phyloP scores from a whole-genome alignment of 2,329 filamentous ascomycete genomes.

The Thielaviopsis ethacetica region DNA sequence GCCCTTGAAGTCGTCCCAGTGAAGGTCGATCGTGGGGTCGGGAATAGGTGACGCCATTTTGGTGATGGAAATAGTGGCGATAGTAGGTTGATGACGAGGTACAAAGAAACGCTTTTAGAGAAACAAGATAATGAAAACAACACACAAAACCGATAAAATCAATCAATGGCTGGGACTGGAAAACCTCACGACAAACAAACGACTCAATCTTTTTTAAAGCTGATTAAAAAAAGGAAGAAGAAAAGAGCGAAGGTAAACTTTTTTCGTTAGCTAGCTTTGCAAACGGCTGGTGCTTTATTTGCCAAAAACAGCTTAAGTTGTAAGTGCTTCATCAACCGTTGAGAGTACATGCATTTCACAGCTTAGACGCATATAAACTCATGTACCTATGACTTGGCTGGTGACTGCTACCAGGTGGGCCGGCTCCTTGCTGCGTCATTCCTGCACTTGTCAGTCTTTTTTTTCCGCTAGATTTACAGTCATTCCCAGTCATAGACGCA shows the following conservation, averaged over 20 bases:
- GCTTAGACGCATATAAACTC: background rate
- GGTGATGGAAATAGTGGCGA: background rate
- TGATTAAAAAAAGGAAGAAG: background rate
- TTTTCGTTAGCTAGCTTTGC: background rate
- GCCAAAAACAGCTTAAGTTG: slow-evolving; percentile 7
- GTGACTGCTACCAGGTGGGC: background rate
- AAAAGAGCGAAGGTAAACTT: background rate
- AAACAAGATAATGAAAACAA: background rate
- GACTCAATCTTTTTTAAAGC: background rate
- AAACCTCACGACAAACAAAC: slow-evolving; percentile 1
- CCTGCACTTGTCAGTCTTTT: background rate
- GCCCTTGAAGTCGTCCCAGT: slow-evolving; percentile 49
- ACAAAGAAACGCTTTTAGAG: background rate
- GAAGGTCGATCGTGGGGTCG: slow-evolving; percentile 49
- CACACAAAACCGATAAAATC: background rate
- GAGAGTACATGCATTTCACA: background rate
- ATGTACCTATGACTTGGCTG: background rate
- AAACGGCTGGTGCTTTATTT: background rate
- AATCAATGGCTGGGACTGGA: slow-evolving; percentile 1
- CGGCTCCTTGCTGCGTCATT: background rate
- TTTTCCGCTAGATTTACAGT: background rate
- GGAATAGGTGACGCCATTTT: slow-evolving; percentile 24
- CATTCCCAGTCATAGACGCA: background rate
- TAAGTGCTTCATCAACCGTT: background rate
- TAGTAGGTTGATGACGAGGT: background rate